phyloP scores from a whole-genome alignment of 768 basidiomycete genomes.

The Pleurotus giganteus region DNA sequence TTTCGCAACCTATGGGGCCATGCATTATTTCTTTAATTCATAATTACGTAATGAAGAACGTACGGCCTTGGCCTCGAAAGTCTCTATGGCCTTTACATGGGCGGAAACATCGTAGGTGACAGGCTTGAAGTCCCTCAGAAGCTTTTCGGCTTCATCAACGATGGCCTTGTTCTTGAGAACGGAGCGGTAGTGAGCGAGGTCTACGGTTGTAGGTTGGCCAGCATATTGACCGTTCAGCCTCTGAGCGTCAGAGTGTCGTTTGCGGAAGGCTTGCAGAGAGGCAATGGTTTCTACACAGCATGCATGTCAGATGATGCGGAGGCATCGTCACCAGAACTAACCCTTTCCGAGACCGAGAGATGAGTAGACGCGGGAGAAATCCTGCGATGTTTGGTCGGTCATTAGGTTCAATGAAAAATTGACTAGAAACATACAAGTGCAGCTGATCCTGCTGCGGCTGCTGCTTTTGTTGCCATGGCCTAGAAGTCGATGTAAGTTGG shows the following conservation, averaged over 20 bases:
- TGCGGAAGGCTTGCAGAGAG: conserved; percentile 92
- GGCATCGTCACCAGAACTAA: conserved; percentile 29
- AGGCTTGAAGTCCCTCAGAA: conserved; percentile 87
- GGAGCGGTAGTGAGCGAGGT: conserved; percentile 89
- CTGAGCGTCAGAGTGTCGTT: conserved; percentile 88
- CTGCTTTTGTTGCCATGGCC: conserved; percentile 15
- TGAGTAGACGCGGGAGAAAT: conserved; percentile 81
- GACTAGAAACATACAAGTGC: conserved; percentile 11
- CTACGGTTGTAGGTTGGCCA: conserved; percentile 77
- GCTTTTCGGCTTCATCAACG: conserved; percentile 90
- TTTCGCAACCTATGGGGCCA: conserved; percentile 63
- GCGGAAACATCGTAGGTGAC: conserved; percentile 88
- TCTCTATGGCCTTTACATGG: conserved; percentile 93
- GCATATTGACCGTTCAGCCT: conserved; percentile 62
- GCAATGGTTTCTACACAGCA: conserved; percentile 75
- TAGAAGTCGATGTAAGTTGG: background rate
- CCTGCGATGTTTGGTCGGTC: conserved; percentile 39
- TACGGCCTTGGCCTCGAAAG: conserved; percentile 96
- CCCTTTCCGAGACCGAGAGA: conserved; percentile 86
- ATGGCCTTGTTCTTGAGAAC: conserved; percentile 90
- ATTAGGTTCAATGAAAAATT: background rate
- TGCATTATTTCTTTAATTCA: background rate
- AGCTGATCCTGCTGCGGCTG: conserved; percentile 13
- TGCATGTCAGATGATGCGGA: conserved; percentile 1
- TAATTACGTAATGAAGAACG: conserved; percentile 15